Evolutionary conservation across 306 rosid genomes (phyloP).

Genomic region (Albizia julibrissin): DNA sequence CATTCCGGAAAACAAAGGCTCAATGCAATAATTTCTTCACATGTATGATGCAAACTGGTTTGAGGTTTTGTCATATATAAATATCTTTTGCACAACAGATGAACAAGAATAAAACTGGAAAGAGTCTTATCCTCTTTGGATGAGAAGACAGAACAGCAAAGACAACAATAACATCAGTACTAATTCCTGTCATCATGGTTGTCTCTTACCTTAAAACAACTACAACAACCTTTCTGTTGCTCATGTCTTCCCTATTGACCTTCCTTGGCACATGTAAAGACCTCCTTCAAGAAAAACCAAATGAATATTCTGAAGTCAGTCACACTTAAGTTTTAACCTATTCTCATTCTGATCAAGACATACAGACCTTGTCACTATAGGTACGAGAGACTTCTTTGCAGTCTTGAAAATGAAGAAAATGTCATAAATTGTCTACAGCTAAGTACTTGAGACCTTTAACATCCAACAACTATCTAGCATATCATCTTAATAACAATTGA

Average conservation of each 20-base stretch:
- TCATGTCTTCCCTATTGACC: slow-evolving; percentile 45
- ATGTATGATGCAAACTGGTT: neutral
- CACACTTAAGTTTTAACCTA: slow-evolving; percentile 24
- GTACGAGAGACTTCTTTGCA: slow-evolving; percentile 44
- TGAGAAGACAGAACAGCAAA: slow-evolving; percentile 13
- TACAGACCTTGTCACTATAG: slow-evolving; percentile 58
- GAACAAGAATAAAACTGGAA: neutral
- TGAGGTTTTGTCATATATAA: too few relatives aligned
- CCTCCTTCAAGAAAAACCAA: slow-evolving; percentile 55
- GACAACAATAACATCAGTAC: neutral
- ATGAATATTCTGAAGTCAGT: slow-evolving; percentile 33
- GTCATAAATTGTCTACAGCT: slow-evolving; percentile 7
- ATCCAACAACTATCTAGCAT: neutral
- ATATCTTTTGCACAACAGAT: slow-evolving; percentile 7
- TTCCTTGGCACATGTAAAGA: slow-evolving; percentile 68
- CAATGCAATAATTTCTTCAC: slow-evolving; percentile 10
- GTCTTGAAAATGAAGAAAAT: slow-evolving; percentile 41
- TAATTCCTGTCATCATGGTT: neutral
- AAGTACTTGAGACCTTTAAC: slow-evolving; percentile 14
- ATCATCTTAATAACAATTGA: slow-evolving; percentile 4
- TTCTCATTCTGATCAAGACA: slow-evolving; percentile 10
- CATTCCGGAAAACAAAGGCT: slow-evolving; percentile 7
- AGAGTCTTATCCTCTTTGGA: neutral
- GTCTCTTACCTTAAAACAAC: slow-evolving; percentile 51
- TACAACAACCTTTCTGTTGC: slow-evolving; percentile 52